Evolutionary conservation across 257 asterid species (phyloP).

Genomic region (Linaria vulgaris): DNA sequence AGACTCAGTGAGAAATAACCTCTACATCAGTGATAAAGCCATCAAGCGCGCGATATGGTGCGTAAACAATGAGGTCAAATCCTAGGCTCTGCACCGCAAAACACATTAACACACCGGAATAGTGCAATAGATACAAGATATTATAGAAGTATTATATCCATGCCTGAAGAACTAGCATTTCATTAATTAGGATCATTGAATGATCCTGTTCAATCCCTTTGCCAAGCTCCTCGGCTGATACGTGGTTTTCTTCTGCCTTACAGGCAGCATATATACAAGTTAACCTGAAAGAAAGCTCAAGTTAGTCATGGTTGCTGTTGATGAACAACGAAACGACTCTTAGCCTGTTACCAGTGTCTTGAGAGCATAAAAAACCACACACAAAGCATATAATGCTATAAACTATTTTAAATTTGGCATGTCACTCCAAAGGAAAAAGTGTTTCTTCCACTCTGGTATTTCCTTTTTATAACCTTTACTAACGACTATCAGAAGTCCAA

Average conservation of each 20-base stretch:
- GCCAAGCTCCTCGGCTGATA: constrained; percentile 99
- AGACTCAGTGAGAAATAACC: constrained; percentile 41
- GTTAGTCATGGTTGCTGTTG: constrained; percentile 4
- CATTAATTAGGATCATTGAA: constrained; percentile 80
- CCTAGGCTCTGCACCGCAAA: constrained; percentile 71
- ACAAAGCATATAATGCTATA: constrained; percentile 2
- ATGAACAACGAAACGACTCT: constrained; percentile 11
- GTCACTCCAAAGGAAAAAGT: background rate
- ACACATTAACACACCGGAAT: constrained; percentile 15
- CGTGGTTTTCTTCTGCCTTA: constrained; percentile 98
- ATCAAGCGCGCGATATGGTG: constrained; percentile 91
- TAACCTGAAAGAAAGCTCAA: constrained; percentile 53
- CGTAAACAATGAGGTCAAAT: constrained; percentile 89
- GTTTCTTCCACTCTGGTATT: background rate
- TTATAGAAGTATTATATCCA: constrained; percentile 20
- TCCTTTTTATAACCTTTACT: background rate
- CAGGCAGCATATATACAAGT: constrained; percentile 97
- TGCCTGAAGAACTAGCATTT: constrained; percentile 96
- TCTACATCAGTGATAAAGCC: constrained; percentile 75
- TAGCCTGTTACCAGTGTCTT: background rate
- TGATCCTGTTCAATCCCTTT: constrained; percentile 97
- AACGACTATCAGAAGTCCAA: constrained; percentile 12
- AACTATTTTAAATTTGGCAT: background rate
- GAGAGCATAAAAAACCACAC: background rate
- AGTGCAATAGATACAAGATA: constrained; percentile 13